Evolutionary conservation across 805 yeast genomes (phyloP).

Genomic region (Lipomyces chichibuensis): DNA sequence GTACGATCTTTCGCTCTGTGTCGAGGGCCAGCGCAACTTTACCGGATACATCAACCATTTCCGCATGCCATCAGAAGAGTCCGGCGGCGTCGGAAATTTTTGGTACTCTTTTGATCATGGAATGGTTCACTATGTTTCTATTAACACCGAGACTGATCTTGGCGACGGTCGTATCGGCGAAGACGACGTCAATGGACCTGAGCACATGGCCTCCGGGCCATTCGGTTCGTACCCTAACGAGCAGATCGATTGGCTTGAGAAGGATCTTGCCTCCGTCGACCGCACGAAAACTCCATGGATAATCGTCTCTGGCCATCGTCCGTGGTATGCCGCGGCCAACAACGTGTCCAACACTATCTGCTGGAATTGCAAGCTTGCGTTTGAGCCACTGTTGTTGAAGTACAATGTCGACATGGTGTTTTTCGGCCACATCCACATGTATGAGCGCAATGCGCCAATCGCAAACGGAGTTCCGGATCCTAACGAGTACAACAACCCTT

Average conservation of each 20-base stretch:
- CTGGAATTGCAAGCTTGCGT: slow-evolving; percentile 34
- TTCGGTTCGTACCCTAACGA: slow-evolving; percentile 33
- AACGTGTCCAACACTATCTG: slow-evolving; percentile 28
- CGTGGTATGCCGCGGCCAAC: slow-evolving; percentile 43
- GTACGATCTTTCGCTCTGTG: slow-evolving; percentile 23
- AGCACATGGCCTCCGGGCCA: slow-evolving; percentile 36
- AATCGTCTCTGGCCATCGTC: slow-evolving; percentile 40
- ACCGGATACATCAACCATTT: slow-evolving; percentile 41
- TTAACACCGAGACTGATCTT: slow-evolving; percentile 43
- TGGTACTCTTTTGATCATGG: slow-evolving; percentile 45
- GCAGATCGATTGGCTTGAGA: slow-evolving; percentile 42
- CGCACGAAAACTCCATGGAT: slow-evolving; percentile 41
- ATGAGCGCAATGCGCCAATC: slow-evolving; percentile 32
- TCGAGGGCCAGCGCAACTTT: slow-evolving; percentile 40
- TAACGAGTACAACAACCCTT: slow-evolving; percentile 40
- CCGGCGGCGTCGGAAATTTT: slow-evolving; percentile 41
- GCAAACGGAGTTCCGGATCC: slow-evolving; percentile 39
- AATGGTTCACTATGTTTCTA: slow-evolving; percentile 41
- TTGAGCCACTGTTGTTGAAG: slow-evolving; percentile 31
- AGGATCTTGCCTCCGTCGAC: slow-evolving; percentile 41
- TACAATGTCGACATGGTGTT: slow-evolving; percentile 31
- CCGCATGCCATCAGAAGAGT: slow-evolving; percentile 41
- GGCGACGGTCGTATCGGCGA: slow-evolving; percentile 29
- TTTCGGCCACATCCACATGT: slow-evolving; percentile 34
- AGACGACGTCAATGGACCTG: slow-evolving; percentile 33